Evolutionary conservation across 2,329 filamentous ascomycete species (phyloP), one percentile per base, ranked within the genome.

Genomic region (Grosmannia serpens): DNA sequence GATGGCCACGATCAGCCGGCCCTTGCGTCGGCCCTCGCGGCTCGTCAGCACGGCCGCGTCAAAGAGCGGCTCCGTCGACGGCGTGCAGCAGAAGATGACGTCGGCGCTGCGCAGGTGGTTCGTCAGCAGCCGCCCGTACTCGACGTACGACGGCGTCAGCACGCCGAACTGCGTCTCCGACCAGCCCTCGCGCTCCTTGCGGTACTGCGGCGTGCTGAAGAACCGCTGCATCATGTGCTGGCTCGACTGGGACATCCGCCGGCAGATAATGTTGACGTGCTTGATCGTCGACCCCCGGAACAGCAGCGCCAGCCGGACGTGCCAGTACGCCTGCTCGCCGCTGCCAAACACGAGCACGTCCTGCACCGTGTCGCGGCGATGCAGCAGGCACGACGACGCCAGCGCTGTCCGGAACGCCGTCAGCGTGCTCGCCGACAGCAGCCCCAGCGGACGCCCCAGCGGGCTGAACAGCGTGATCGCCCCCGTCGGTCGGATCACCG

Each of bases 301-400:
- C 62, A 92, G 78, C 13, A 97, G 78, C 0, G 91, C 86, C 5
- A 97, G 80, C 1, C 91, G 86, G 50, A 95, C 83, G 69, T 96
- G 92, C 91, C 91, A 97, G 74, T 92, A 95, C 15, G 92, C 92
- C 74, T 96, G 91, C 65, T 87, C 84, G 52, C 92, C 92, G 38
- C 87, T 86, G 27, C 92, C 92, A 69, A 96, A 97, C 57, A 95
- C 86, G 17, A 87, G 85, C 13, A 96, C 68, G 17, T 85, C 89
- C 67, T 86, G 85, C 49, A 95, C 86, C 31, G 80, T 80, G 58
- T 80, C 76, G 58, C 92, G 88, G 44, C 79, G 80, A 24, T 73
- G 70, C 38, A 90, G 76, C 0, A 90, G 77, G 29, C 85, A 83
- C 57, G 86, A 81, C 4, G 86, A 87, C 1, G 83, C 83, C 13